Conservation (phyloP, 306 rosid species). For the Quercus engelmannii region DNA sequence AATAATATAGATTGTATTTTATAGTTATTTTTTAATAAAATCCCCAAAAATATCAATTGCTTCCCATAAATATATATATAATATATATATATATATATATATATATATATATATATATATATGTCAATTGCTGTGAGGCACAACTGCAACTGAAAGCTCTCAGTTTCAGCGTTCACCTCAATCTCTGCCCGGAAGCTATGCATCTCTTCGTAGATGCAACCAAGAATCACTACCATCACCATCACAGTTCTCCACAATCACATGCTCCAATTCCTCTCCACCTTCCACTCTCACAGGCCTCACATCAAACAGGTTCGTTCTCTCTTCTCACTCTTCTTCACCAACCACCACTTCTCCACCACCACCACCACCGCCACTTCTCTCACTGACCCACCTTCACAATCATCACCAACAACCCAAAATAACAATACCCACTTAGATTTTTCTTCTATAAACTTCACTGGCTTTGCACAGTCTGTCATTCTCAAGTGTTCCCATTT, state of each 20-base stretch:
- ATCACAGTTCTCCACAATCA: constrained; percentile 22
- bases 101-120: too few relatives aligned
- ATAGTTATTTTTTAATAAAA: too few relatives aligned
- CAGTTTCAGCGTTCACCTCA: not conserved
- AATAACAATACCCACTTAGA: constrained; percentile 18
- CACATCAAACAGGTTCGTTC: constrained; percentile 29
- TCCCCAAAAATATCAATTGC: too few relatives aligned
- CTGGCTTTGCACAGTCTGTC: constrained; percentile 50
- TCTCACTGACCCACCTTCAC: not conserved
- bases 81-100: too few relatives aligned
- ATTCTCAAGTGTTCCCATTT: constrained; percentile 31
- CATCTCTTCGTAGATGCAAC: constrained; percentile 11
- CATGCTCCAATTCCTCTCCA: constrained; percentile 37
- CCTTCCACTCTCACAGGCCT: constrained; percentile 17
- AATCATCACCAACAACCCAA: not conserved
- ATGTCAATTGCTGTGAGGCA: not conserved
- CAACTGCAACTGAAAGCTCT: not conserved
- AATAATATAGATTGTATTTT: too few relatives aligned
- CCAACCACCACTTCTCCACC: constrained; percentile 14
- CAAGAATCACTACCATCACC: not conserved
- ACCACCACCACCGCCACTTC: constrained; percentile 15
- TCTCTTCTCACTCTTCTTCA: constrained; percentile 20
- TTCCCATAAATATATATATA: too few relatives aligned
- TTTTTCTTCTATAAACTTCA: constrained; percentile 25
- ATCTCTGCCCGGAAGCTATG: not conserved